These are phyloP conservation scores for Huntiella savannae DNA, from an alignment of 2,329 filamentous ascomycete species.

Conservation along the genomic window DNA sequence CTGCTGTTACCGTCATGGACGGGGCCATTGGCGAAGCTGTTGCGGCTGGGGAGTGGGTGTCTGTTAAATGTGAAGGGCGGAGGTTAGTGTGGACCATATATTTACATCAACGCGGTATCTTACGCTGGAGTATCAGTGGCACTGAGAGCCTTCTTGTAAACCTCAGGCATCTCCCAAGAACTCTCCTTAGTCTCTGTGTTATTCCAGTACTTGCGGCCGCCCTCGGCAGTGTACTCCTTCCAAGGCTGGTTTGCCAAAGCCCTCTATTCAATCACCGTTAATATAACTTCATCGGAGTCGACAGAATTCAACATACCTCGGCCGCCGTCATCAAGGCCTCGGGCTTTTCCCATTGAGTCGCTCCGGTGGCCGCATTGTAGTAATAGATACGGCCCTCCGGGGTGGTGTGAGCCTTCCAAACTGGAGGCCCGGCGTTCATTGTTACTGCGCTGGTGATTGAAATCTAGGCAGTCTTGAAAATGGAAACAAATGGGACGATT, in stretches of 20 bases:
- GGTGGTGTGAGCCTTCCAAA: slow-evolving; percentile 69
- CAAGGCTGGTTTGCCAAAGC: slow-evolving; percentile 69
- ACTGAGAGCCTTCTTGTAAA: slow-evolving; percentile 56
- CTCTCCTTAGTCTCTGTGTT: slow-evolving; percentile 83
- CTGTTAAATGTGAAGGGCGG: not conserved
- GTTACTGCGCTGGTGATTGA: not conserved
- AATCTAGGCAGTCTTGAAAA: no score
- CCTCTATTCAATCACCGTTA: slow-evolving; percentile 31
- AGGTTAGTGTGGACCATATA: not conserved
- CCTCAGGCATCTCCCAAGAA: slow-evolving; percentile 84
- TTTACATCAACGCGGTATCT: not conserved
- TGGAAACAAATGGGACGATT: no score
- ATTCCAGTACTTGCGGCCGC: slow-evolving; percentile 87
- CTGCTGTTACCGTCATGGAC: slow-evolving; percentile 16
- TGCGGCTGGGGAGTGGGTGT: slow-evolving; percentile 23
- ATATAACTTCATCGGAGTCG: not conserved
- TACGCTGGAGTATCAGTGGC: slow-evolving; percentile 18
- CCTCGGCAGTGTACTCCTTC: slow-evolving; percentile 78
- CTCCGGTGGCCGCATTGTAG: slow-evolving; percentile 70
- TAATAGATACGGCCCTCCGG: slow-evolving; percentile 77
- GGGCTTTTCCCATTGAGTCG: slow-evolving; percentile 88
- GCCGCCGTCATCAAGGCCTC: slow-evolving; percentile 67
- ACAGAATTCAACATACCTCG: slow-evolving; percentile 37
- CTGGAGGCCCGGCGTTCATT: slow-evolving; percentile 7
- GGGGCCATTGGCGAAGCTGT: slow-evolving; percentile 20